Base-by-base conservation (phyloP, 2,329 filamentous ascomycete genomes). In the Ascocoryne sarcoides region DNA sequence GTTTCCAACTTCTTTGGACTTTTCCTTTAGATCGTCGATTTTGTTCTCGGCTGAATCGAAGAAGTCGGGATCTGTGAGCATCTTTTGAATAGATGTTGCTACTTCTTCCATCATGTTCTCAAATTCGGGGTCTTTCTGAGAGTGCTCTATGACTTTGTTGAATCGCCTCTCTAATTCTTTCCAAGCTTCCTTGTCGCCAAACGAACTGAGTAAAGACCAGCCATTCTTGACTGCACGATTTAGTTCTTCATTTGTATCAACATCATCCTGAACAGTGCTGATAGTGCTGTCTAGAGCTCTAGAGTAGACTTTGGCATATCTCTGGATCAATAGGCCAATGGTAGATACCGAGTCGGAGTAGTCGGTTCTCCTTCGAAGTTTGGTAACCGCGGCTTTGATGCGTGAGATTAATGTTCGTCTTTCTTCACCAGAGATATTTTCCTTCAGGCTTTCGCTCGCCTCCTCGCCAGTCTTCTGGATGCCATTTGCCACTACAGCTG, bases 331-430 rank as follows among this genome's bases (percentile, higher is more conserved):
- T 5, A 79, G 63, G 0, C 84, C 76, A 21, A 96, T 62, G 0
- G 80, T 87, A 1, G 84, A 87, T 0, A 95, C 87, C 0, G 89
- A 95, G 35, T 89, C 79, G 0, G 82, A 79, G 59, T 96, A 96
- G 59, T 95, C 87, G 5, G 73, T 76, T 37, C 84, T 78, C 54
- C 85, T 73, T 5, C 84, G 73, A 10, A 96, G 71, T 29, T 83
- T 84, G 10, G 75, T 51, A 3, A 96, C 78, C 0, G 82, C 79
- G 53, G 82, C 70, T 61, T 89, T 90, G 36, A 96, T 66, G 4
- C 89, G 79, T 50, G 79, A 71, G 4, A 90, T 55, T 41, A 96
- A 64, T 0, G 84, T 79, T 30, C 85, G 73, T 42, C 77, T 79
- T 55, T 93, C 82, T 3, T 83, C 76, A 2, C 82, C 82, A 0